A percentile compares a stretch with the other conserved stretches of the same genome.
Conservation (phyloP, 495 filamentous ascomycete genomes). For the Trypethelium eluteriae region DNA sequence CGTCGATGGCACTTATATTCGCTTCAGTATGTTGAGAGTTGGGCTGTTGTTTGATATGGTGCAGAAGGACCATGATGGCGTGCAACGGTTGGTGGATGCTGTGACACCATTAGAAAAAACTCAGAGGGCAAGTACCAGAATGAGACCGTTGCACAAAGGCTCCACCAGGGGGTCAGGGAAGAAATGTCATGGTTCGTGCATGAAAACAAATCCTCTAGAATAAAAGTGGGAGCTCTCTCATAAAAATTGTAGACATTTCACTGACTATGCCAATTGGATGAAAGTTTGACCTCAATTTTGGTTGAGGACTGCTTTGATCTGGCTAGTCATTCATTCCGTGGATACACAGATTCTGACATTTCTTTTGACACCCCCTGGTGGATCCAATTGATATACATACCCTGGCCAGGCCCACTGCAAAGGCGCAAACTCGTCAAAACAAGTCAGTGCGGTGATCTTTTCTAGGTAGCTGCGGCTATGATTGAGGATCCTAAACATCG, state of each 20-base stretch:
- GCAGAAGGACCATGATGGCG: conserved; percentile 20
- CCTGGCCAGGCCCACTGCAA: conserved; percentile 19
- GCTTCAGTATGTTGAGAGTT: not conserved
- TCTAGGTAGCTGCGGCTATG: conserved; percentile 5
- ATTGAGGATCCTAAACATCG: conserved; percentile 4
- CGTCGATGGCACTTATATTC: conserved; percentile 11
- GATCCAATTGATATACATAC: conserved; percentile 9
- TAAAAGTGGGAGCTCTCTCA: not conserved
- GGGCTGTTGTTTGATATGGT: conserved; percentile 13
- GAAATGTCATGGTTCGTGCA: conserved; percentile 2
- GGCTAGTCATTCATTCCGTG: not conserved
- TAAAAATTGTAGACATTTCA: not conserved
- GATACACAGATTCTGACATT: not conserved
- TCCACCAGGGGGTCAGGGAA: not conserved
- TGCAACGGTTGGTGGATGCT: conserved; percentile 16
- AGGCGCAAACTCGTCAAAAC: conserved; percentile 7
- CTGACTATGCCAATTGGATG: not conserved
- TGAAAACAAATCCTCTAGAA: not conserved
- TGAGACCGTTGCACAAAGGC: not conserved
- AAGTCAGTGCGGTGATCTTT: conserved; percentile 11
- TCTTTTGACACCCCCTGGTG: conserved; percentile 4
- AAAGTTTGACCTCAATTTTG: conserved; percentile 4
- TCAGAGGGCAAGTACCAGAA: not conserved
- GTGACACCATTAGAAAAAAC: not conserved
- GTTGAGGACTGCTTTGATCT: not conserved